Evolutionary conservation across 1,139 yeast genomes (phyloP).

Genomic region (Pichia sp.): DNA sequence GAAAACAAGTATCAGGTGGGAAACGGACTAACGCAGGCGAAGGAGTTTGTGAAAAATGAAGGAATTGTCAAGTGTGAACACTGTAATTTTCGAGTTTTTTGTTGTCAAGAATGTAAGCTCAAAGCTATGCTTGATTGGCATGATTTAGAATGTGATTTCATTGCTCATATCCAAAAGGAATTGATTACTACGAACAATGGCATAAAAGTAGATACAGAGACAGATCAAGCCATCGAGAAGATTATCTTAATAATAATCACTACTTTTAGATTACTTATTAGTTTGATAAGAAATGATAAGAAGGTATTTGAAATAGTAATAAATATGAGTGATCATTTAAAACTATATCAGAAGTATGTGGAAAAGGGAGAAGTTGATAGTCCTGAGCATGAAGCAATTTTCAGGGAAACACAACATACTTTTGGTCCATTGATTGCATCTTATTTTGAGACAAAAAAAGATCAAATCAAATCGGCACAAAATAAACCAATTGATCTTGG

Average conservation of each 20-base stretch:
- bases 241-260: conserved; percentile 11
- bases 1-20: neutral
- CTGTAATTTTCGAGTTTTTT: conserved; percentile 17
- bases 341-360: conserved; percentile 12
- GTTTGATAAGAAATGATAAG: conserved; percentile 7
- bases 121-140: conserved; percentile 18
- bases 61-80: conserved; percentile 5
- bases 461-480: neutral
- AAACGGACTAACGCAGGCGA: neutral
- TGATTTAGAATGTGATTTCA: conserved; percentile 21
- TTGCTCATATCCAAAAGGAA: conserved; percentile 7
- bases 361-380: neutral
- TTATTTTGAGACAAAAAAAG: conserved; percentile 3
- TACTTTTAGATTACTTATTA: conserved; percentile 16
- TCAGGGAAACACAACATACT: conserved; percentile 5
- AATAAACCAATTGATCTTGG: neutral
- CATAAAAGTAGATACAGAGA: conserved; percentile 4
- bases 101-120: conserved; percentile 20
- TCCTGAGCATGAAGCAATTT: conserved; percentile 6
- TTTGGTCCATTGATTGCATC: conserved; percentile 4
- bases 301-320: conserved; percentile 13
- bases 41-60: neutral
- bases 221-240: conserved; percentile 11
- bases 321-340: conserved; percentile 22
- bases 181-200: conserved; percentile 1